These are phyloP conservation scores for Zea luxurians DNA, from an alignment of 176 grass and related monocot genomes.

Conservation along the genomic window DNA sequence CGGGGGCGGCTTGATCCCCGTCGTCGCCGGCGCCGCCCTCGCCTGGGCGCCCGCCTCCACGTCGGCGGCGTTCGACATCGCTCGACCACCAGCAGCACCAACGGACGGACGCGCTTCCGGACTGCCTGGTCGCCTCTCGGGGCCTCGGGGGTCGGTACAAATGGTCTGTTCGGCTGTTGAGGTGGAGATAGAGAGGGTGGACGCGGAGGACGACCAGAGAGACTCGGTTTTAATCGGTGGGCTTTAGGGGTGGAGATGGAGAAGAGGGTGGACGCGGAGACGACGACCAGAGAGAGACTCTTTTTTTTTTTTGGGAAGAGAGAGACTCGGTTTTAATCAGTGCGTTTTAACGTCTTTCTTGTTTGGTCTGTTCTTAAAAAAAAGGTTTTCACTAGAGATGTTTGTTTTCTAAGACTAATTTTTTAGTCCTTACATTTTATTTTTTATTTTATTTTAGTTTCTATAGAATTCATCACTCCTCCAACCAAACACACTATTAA, in stretches of 20 bases:
- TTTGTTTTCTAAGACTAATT: too few species aligned
- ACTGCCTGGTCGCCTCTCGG: background rate
- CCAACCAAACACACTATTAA: background rate
- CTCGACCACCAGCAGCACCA: background rate
- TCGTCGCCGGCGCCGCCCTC: slow-evolving; percentile 12
- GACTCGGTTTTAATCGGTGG: slow-evolving; percentile 13
- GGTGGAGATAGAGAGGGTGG: background rate
- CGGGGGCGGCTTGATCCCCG: slow-evolving; percentile 55
- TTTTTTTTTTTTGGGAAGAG: too few species aligned
- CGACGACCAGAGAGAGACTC: slow-evolving; percentile 17
- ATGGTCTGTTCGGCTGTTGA: background rate
- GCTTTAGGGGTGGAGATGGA: slow-evolving; percentile 6
- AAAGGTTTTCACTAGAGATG: background rate
- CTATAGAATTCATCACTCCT: too few species aligned
- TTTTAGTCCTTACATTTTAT: too few species aligned
- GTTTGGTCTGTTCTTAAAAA: background rate
- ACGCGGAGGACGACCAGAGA: background rate
- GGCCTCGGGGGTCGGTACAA: background rate
- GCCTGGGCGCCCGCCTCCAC: slow-evolving; percentile 37
- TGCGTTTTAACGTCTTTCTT: slow-evolving; percentile 32
- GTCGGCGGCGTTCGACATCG: slow-evolving; percentile 59
- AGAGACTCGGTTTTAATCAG: slow-evolving; percentile 5
- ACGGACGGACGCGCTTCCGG: slow-evolving; percentile 11
- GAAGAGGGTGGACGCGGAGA: slow-evolving; percentile 34
- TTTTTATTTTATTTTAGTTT: too few species aligned